These are phyloP conservation scores for Tubosaeta sp. DNA, from an alignment of 768 basidiomycete genomes.

Conservation along the genomic window DNA sequence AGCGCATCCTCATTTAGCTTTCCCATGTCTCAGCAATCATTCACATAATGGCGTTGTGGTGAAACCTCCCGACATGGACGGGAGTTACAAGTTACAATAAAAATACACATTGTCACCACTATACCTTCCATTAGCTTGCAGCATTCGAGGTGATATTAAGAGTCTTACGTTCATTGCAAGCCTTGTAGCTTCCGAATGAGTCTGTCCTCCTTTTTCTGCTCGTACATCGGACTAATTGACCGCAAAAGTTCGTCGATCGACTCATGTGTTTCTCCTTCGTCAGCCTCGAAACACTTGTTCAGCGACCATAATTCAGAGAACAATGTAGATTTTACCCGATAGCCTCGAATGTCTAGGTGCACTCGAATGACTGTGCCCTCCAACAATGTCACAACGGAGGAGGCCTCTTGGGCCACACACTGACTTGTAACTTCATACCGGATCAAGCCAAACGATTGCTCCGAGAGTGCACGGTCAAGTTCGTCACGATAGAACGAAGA, in stretches of 20 bases:
- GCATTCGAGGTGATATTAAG: background rate
- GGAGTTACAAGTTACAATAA: background rate
- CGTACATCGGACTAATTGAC: conserved; percentile 52
- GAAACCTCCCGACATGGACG: background rate
- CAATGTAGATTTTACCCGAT: conserved; percentile 38
- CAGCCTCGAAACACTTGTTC: conserved; percentile 19
- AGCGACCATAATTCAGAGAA: background rate
- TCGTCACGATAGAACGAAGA: conserved; percentile 40
- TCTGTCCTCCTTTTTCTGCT: conserved; percentile 40
- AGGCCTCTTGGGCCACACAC: conserved; percentile 43
- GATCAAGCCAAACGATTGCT: conserved; percentile 55
- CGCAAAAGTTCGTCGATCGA: conserved; percentile 56
- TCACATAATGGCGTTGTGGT: background rate
- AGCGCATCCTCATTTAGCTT: background rate
- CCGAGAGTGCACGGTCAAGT: conserved; percentile 49
- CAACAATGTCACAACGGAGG: conserved; percentile 50
- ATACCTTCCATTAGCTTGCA: conserved; percentile 1
- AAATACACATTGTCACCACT: background rate
- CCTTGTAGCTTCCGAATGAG: conserved; percentile 47
- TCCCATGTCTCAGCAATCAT: background rate
- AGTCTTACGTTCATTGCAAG: conserved; percentile 26
- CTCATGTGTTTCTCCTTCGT: conserved; percentile 42
- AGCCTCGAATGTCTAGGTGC: conserved; percentile 50
- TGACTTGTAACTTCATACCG: conserved; percentile 38
- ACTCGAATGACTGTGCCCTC: conserved; percentile 50